Base-by-base conservation (phyloP, 306 rosid species). In the Morella rubra region DNA sequence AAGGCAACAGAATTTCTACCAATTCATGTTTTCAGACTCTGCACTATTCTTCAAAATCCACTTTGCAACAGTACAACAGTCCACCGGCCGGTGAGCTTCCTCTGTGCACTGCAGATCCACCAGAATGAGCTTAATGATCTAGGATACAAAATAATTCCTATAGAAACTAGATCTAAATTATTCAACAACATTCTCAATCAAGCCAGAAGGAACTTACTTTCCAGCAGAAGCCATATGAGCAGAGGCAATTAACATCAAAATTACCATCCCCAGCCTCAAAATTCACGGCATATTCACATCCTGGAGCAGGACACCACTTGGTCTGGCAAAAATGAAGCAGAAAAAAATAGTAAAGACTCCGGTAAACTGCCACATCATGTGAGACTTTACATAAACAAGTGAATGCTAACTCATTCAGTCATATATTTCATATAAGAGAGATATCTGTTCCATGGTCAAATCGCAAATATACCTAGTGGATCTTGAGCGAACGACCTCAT, bases 281-380 rank as follows among this genome's bases (percentile, higher is more conserved):
- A 77, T 81, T 83, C 32, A 89, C 91, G 6, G 92, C 97, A 73
- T 80, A 71, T 13, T 92, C 92, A 71, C 97, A 92, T 54, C 91
- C 96, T 0, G 97, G 93, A 50, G 96, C 96, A 76, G 97, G 97
- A 76, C 97, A 92, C 97, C 96, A 92, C 84, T 89, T 92, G 78
- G 91, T 92, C 93, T 92, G 71, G 66, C 68, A 53, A 84, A 69
- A 69, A 65, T 49, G 45, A 6, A 54, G 44, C 47, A 59, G 59
- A 75, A 75, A 55, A 70, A 70, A 20, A 82, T 45, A 64, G 53
- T 49, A 20, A 78, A 61, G 20, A 64, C 14, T 44, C 65, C n/a
- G 13, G 54, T 44, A 46, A 69, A 32, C 0, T 32, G 37, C 37
- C 37, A 32, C 37, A 0, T 32, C 37, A 32, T 32, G 37, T 32